A percentile compares a stretch with the other conserved stretches of the same genome.
phyloP scores from a whole-genome alignment of 768 basidiomycete species.

The Crepidotus variabilis region DNA sequence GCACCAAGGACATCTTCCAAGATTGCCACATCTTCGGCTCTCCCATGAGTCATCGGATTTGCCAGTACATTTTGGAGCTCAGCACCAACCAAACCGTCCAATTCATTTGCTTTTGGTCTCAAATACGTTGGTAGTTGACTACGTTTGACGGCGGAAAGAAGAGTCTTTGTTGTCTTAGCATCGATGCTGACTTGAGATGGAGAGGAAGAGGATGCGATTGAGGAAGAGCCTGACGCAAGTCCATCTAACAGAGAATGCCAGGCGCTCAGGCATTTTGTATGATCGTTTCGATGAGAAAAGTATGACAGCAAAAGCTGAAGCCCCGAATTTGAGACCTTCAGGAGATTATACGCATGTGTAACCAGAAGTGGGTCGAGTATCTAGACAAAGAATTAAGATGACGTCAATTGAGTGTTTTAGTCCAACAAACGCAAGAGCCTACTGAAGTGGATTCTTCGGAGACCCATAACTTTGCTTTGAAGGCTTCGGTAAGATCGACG shows the following conservation, averaged over 20 bases:
- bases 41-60: neutral
- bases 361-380: constrained; percentile 41
- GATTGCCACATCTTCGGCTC: neutral
- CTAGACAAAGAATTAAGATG: constrained; percentile 31
- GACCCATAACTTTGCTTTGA: constrained; percentile 47
- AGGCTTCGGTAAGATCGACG: constrained; percentile 45
- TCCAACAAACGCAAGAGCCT: constrained; percentile 15
- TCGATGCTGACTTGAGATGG: neutral
- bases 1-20: neutral
- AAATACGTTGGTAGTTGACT: neutral
- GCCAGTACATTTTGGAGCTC: neutral
- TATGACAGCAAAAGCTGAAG: constrained; percentile 50
- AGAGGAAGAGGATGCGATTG: neutral
- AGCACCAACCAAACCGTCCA: neutral
- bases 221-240: constrained; percentile 22
- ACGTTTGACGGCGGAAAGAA: neutral
- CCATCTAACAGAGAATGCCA: constrained; percentile 49
- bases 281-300: constrained; percentile 38
- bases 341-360: constrained; percentile 27
- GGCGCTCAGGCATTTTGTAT: constrained; percentile 25
- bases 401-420: no score
- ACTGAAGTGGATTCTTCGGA: constrained; percentile 43
- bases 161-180: neutral
- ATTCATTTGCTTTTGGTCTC: neutral
- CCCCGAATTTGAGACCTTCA: constrained; percentile 33